These are phyloP conservation scores for Sarcomyxa edulis DNA, from an alignment of 768 basidiomycete genomes.

Conservation along the genomic window DNA sequence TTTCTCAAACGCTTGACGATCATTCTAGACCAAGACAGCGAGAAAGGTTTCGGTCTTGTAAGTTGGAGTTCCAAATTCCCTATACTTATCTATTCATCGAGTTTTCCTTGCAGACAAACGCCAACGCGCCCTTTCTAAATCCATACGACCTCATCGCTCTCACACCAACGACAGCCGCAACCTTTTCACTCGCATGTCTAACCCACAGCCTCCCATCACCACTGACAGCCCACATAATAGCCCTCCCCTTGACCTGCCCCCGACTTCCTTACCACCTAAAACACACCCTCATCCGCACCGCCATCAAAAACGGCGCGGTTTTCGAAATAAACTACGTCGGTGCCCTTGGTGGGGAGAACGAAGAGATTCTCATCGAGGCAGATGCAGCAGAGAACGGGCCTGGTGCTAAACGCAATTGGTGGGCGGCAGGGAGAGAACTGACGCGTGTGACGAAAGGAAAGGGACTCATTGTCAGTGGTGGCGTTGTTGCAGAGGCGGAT, in stretches of 20 bases:
- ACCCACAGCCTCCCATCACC: constrained; percentile 72
- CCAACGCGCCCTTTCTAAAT: constrained; percentile 53
- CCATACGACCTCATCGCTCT: constrained; percentile 76
- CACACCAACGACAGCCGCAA: constrained; percentile 61
- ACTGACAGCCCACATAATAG: constrained; percentile 74
- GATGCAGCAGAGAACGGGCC: constrained; percentile 50
- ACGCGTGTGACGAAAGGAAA: constrained; percentile 79
- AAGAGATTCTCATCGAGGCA: constrained; percentile 35
- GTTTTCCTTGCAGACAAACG: constrained; percentile 50
- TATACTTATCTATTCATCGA: neutral
- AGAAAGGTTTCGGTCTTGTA: constrained; percentile 81
- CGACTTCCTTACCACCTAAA: constrained; percentile 77
- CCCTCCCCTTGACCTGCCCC: constrained; percentile 70
- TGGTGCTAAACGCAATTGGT: constrained; percentile 72
- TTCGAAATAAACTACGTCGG: constrained; percentile 80
- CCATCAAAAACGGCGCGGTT: constrained; percentile 73
- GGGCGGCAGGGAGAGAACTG: constrained; percentile 73
- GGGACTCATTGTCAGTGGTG: constrained; percentile 66
- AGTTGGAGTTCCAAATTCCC: constrained; percentile 12
- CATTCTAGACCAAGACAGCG: constrained; percentile 74
- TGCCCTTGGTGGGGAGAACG: constrained; percentile 59
- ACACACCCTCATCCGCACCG: constrained; percentile 75
- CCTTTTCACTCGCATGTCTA: constrained; percentile 78
- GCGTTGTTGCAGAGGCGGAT: constrained; percentile 54
- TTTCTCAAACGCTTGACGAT: constrained; percentile 74